Evolutionary conservation across 1,139 yeast genomes (phyloP).

Genomic region (Candida sanyaensis): DNA sequence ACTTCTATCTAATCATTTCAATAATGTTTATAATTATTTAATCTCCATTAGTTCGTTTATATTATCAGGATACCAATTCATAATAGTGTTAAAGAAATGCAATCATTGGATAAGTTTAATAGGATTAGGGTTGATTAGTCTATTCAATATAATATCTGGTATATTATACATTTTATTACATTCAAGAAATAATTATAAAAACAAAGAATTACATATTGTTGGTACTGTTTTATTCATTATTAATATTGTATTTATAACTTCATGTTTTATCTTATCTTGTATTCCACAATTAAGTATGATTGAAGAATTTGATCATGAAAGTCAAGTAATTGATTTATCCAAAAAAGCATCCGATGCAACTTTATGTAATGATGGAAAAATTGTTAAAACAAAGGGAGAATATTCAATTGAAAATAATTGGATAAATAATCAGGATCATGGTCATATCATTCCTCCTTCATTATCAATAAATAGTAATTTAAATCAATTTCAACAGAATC

Average conservation of each 20-base stretch:
- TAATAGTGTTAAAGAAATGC: constrained; percentile 4
- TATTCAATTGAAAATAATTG: constrained; percentile 10
- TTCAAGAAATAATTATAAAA: not conserved
- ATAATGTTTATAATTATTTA: constrained; percentile 8
- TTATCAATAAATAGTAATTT: constrained; percentile 2
- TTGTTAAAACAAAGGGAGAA: not conserved
- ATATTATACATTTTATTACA: constrained; percentile 13
- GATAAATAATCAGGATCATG: constrained; percentile 4
- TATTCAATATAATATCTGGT: constrained; percentile 22
- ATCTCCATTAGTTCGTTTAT: constrained; percentile 7
- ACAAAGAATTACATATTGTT: not conserved
- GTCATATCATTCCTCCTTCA: constrained; percentile 5
- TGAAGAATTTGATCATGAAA: not conserved
- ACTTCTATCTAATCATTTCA: constrained; percentile 4
- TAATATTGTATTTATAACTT: constrained; percentile 14
- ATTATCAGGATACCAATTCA: constrained; percentile 4
- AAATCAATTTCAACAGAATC: not conserved
- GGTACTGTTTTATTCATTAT: constrained; percentile 16
- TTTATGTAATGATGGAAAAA: constrained; percentile 3
- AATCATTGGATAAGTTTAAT: constrained; percentile 1
- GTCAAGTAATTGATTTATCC: constrained; percentile 2
- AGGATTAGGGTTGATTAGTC: constrained; percentile 13
- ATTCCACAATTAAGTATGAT: not conserved
- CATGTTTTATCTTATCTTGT: constrained; percentile 8
- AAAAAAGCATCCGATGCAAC: constrained; percentile 13